Evolutionary conservation across 2,329 filamentous ascomycete species (phyloP).

Genomic region (Fusarium tuaranense): DNA sequence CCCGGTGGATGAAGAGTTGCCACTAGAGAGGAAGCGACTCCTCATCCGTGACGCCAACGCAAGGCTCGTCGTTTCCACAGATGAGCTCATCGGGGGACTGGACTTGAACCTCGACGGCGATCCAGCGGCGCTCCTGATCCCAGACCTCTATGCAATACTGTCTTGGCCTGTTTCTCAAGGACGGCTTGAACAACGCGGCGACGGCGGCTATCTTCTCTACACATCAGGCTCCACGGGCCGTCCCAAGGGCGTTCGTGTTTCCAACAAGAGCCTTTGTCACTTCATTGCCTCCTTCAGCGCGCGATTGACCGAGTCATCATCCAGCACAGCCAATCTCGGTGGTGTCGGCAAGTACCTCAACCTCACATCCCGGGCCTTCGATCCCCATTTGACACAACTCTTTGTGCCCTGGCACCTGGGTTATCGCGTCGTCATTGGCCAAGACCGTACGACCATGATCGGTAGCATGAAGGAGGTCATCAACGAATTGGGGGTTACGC

Average conservation of each 20-base stretch:
- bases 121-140: accelerated
- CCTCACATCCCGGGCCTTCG: conserved; percentile 22
- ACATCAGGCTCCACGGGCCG: conserved; percentile 26
- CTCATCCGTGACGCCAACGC: conserved; percentile 19
- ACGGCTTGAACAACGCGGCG: not conserved
- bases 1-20: conserved; percentile 9
- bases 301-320: not conserved
- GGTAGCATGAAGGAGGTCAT: conserved; percentile 12
- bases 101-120: not conserved
- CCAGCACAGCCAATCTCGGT: not conserved
- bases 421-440: conserved; percentile 3
- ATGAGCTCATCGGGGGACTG: not conserved
- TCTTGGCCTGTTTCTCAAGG: not conserved
- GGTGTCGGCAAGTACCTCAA: conserved; percentile 26
- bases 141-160: accelerated
- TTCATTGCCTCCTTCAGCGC: conserved; percentile 18
- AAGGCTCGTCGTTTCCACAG: conserved; percentile 8
- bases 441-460: conserved; percentile 15
- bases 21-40: conserved; percentile 14
- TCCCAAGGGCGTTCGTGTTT: conserved; percentile 22
- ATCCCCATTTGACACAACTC: conserved; percentile 25
- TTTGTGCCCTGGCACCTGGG: conserved; percentile 22
- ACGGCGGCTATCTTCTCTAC: conserved; percentile 27
- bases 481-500: conserved; percentile 9
- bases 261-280: conserved; percentile 17